Conservation (phyloP, 306 rosid genomes). For the Alnus rubra region DNA sequence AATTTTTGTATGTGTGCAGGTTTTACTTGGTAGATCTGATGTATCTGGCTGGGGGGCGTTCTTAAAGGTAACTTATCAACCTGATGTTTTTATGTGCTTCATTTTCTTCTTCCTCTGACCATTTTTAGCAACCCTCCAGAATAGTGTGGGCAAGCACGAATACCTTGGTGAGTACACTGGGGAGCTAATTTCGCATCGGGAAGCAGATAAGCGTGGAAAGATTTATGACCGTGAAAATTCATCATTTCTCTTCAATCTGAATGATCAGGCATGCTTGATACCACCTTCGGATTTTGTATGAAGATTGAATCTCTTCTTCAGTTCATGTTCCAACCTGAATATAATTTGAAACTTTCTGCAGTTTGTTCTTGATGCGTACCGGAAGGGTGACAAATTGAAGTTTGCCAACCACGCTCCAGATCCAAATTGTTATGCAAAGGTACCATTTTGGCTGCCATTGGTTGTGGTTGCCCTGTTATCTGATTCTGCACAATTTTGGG, state of each 20-base stretch:
- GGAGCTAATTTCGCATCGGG: conserved; percentile 92
- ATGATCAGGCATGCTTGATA: conserved; percentile 79
- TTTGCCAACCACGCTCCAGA: conserved; percentile 97
- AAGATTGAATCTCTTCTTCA: neutral
- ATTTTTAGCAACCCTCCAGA: conserved; percentile 58
- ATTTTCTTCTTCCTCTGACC: conserved; percentile 29
- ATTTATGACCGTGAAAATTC: conserved; percentile 99
- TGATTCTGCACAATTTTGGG: neutral
- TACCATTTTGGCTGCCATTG: conserved; percentile 23
- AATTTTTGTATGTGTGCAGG: conserved; percentile 48
- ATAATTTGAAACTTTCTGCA: conserved; percentile 36
- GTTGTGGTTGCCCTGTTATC: conserved; percentile 8
- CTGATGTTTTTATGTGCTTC: conserved; percentile 13
- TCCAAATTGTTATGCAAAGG: conserved; percentile 99
- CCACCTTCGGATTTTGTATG: neutral
- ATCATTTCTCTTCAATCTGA: conserved; percentile 95
- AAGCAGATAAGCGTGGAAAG: conserved; percentile 99
- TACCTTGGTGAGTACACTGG: conserved; percentile 99
- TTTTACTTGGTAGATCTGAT: conserved; percentile 95
- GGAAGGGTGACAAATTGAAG: conserved; percentile 96
- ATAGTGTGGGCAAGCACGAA: conserved; percentile 95
- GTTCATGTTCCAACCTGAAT: neutral
- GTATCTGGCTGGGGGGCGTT: conserved; percentile 99
- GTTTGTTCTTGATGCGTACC: conserved; percentile 98
- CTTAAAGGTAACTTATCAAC: conserved; percentile 61